Base-by-base conservation (phyloP, 768 basidiomycete genomes). In the Calocera viscosa region DNA sequence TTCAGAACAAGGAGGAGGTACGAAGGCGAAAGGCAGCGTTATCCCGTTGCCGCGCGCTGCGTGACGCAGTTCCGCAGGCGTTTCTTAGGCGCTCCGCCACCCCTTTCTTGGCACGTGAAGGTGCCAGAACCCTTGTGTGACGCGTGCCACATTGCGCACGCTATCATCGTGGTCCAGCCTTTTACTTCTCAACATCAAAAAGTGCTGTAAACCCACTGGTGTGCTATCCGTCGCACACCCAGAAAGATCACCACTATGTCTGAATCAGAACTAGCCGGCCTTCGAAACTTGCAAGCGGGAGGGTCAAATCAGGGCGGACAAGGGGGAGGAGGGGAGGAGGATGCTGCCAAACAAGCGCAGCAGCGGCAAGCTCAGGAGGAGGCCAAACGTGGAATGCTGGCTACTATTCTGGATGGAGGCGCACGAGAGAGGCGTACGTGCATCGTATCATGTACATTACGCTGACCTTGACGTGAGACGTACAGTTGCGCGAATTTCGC, bases 401-500 rank as follows among this genome's bases (percentile, higher is more conserved):
- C 87, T 8, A 88, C 89, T 2, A 82, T 94, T 35, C 80, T 94
- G 41, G 89, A 91, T 69, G 77, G 81, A 3, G 85, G 83, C 65
- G 91, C 92, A 41, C 82, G 91, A 67, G 92, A 93, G 79, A 82
- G 91, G 75, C 77, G 91, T 94, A 75, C 69, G 79, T 75, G 34
- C 28, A 63, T 17, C 14, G 41, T 49, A 24, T 67, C 2, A 63
- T 32, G 12, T 1, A 24, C 33, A 53, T 12, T 14, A 38, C 19
- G 49, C 47, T 41, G 14, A 12, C 22, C 14, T n/a, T 33, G 65
- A 33, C 41, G 22, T 16, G 34, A 47, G 24, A 22, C 60, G 19
- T n/a, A 24, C 67, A 95, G 92, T 94, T 66, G 86, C 90, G 11
- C 86, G 94, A 63, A 94, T 95, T 69, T 83, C 87, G 2, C 84